Percentiles rank a stretch among this genome's conserved stretches.
These are phyloP conservation scores for Chrysanthemum seticuspe DNA, from an alignment of 129 eudicot genomes.

Conservation along the genomic window DNA sequence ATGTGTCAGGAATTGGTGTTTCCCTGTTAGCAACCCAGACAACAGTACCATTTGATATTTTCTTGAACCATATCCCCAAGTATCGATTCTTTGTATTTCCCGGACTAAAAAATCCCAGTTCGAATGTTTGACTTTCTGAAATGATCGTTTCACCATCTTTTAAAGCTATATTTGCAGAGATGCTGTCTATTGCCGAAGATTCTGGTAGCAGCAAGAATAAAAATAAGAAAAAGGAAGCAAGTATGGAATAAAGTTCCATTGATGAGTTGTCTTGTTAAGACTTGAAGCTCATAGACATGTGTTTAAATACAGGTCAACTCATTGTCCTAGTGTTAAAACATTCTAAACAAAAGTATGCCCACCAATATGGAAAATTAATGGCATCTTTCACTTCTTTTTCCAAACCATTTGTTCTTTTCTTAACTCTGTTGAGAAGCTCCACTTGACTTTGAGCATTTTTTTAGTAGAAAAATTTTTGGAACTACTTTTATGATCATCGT, in stretches of 20 bases:
- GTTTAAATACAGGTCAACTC: too few species aligned
- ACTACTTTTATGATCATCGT: too few species aligned
- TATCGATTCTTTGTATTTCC: conserved; percentile 19
- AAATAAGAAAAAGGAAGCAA: not conserved
- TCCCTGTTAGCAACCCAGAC: conserved; percentile 43
- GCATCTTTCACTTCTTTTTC: too few species aligned
- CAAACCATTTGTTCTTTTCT: too few species aligned
- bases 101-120: conserved; percentile 23
- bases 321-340: too few species aligned
- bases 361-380: too few species aligned
- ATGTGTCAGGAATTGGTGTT: conserved; percentile 23
- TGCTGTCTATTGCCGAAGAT: not conserved
- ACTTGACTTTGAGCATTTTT: too few species aligned
- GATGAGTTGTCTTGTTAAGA: not conserved
- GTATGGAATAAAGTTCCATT: not conserved
- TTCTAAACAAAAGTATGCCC: too few species aligned
- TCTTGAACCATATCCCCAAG: conserved; percentile 27
- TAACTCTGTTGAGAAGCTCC: too few species aligned
- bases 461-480: too few species aligned
- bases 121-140: conserved; percentile 12
- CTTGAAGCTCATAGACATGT: too few species aligned
- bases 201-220: not conserved
- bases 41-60: conserved; percentile 14
- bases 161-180: not conserved
- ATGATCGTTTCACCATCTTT: conserved; percentile 17